Evolutionary conservation across 805 yeast species (phyloP), one percentile per base, ranked within the genome.

Genomic region (Zygosaccharomyces kombuchaensis): DNA sequence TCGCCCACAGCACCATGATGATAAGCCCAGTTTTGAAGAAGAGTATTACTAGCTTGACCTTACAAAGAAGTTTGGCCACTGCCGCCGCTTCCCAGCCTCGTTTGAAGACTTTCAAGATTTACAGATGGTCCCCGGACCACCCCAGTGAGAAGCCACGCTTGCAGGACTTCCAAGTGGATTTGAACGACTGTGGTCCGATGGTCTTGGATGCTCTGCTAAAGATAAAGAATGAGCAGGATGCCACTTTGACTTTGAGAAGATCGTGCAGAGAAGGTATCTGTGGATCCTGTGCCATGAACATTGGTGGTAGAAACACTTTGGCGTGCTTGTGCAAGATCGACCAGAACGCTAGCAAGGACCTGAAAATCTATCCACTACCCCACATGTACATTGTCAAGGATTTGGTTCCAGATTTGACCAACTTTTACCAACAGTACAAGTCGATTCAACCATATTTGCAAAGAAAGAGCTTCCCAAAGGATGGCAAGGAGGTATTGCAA

Each of bases 271-370:
- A 93, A 74, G 99, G 99, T 62, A 93, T 93, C 57, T 93, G 99
- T 76, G 99, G 99, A 46, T 91, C 98, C 6, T 93, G 99, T 76
- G 99, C 99, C 57, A 93, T 93, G 99, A 93, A 93, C 77, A 93
- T 93, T 69, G 96, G 95, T 55, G 99, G 99, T 58, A 78, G 85
- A 68, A 93, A 93, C 78, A 93, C 99, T 26, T 78, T 93, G 58
- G 99, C 99, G 30, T 93, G 99, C 74, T 74, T 93, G 57, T 89
- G 97, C 76, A 84, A 87, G 69, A 89, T 93, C 62, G 96, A 93
- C 68, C 78, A 81, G 59, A 85, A 90, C 69, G 71, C 75, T 27
- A 54, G 80, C 50, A 85, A 84, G 70, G 85, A 82, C 52, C 72
- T 82, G 53, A 91, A 93, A 74, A 84, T 93, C 59, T 93, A 93